Base-by-base conservation (phyloP, 2,329 filamentous ascomycete species). In the Diaporthe sp. region DNA sequence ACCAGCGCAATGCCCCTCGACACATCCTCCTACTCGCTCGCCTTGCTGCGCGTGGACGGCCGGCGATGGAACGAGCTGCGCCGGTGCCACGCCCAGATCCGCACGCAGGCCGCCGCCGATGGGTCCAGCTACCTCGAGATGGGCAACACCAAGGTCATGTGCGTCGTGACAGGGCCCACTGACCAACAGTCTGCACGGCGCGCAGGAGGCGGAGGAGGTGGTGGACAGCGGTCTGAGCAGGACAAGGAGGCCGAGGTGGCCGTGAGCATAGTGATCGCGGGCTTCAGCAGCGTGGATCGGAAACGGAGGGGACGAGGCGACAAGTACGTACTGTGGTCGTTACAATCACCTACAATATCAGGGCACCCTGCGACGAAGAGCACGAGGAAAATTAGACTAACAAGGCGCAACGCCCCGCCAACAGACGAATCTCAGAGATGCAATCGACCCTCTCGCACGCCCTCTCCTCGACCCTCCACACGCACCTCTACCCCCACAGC, bases 51-150 rank as follows among this genome's bases (percentile, higher is more conserved):
- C 81, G 92, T 95, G 78, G 96, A 94, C 82, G 94, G 94, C 77
- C 93, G 97, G 77, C 92, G 97, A 80, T 99, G 97, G 97, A 98
- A 99, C 87, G 97, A 99, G 84, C 91, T 99, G 53, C 95, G 97
- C 39, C 92, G 95, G 10, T 90, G 98, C 69, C 92, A 95, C 82
- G 96, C 94, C 65, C 94, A 97, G 85, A 95, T 99, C 82, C 94
- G 94, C 77, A 98, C 95, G 1, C 97, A 98, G 85, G 93, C 96
- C 76, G 94, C 96, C 68, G 95, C 96, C 73, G 97, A 98, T 80
- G 97, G 97, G 49, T 98, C 94, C 59, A 95, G 94, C 77, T 98
- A 98, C 85, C 92, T 98, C 75, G 95, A 98, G 83, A 98, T 98
- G 93, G 97, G 97, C 80, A 98, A 98, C 86, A 99, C 97, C 31